A percentile compares a stretch with the other conserved stretches of the same genome.
Conservation (phyloP, 495 filamentous ascomycete genomes). For the Durotheca rogersii region DNA sequence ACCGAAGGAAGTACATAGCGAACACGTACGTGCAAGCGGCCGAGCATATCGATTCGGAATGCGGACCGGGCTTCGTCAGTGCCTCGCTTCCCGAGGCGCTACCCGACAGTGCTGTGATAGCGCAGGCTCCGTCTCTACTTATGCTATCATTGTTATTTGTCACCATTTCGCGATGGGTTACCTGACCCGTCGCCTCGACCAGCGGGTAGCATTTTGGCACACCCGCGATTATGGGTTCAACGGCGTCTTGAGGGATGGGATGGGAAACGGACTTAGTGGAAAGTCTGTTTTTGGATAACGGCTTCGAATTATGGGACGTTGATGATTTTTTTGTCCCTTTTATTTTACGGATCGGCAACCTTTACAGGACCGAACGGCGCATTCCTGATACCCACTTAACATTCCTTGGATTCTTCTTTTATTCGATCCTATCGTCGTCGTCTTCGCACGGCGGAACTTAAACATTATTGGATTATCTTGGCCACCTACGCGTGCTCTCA, state of each 20-base stretch:
- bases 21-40: slow-evolving; percentile 64
- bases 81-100: slow-evolving; percentile 53
- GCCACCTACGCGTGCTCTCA: slow-evolving; percentile 3
- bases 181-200: slow-evolving; percentile 1
- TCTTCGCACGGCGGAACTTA: slow-evolving; percentile 1
- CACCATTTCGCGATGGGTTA: slow-evolving; percentile 16
- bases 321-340: slow-evolving; percentile 17
- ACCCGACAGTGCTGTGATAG: slow-evolving; percentile 7
- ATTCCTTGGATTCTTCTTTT: slow-evolving; percentile 5
- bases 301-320: slow-evolving; percentile 16
- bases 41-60: slow-evolving; percentile 61
- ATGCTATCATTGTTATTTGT: slow-evolving; percentile 21
- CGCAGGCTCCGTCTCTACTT: slow-evolving; percentile 25
- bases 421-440: too few species aligned
- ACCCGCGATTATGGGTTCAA: slow-evolving; percentile 5
- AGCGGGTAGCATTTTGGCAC: neutral
- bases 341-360: slow-evolving; percentile 27
- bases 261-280: neutral
- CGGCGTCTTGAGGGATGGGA: slow-evolving; percentile 22
- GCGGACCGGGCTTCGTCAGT: slow-evolving; percentile 64
- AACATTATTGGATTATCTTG: slow-evolving; percentile 4
- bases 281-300: slow-evolving; percentile 9
- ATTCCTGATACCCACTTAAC: slow-evolving; percentile 29
- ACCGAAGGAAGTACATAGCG: slow-evolving; percentile 57
- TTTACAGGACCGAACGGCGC: slow-evolving; percentile 19